phyloP scores from a whole-genome alignment of 345 rosid genomes.

The Durio zibethinus region DNA sequence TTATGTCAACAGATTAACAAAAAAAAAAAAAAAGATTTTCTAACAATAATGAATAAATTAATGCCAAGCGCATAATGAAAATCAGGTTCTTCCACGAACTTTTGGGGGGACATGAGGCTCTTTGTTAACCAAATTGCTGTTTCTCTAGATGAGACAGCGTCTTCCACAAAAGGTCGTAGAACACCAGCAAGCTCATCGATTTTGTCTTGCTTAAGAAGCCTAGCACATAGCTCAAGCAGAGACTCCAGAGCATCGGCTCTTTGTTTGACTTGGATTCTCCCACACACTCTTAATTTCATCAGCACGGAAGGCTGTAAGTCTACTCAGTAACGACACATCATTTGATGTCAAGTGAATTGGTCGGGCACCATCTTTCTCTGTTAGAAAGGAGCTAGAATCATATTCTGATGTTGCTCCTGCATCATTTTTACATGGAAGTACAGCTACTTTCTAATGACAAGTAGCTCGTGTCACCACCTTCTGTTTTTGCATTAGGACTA shows the following conservation, averaged over 20 bases:
- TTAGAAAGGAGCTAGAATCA: conserved; percentile 17
- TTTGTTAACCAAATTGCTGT: conserved; percentile 96
- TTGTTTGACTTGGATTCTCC: conserved; percentile 64
- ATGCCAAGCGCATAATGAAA: conserved; percentile 10
- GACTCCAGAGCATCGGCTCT: conserved; percentile 93
- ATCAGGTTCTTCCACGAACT: conserved; percentile 52
- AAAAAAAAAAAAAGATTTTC: not conserved
- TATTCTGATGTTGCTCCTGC: conserved; percentile 26
- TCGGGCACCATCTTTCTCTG: conserved; percentile 35
- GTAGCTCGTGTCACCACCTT: conserved; percentile 29
- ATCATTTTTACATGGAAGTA: conserved; percentile 22
- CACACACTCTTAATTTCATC: conserved; percentile 43
- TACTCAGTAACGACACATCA: conserved; percentile 54
- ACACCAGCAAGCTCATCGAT: conserved; percentile 80
- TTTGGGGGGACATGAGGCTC: conserved; percentile 81
- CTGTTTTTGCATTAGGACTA: conserved; percentile 28
- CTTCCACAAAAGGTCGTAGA: conserved; percentile 90
- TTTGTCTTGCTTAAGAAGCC: conserved; percentile 84
- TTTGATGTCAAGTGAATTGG: conserved; percentile 33
- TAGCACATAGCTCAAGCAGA: conserved; percentile 83
- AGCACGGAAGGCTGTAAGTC: conserved; percentile 42
- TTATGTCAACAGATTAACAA: too few relatives aligned
- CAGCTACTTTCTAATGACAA: conserved; percentile 31
- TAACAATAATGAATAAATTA: conserved; percentile 30
- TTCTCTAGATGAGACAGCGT: conserved; percentile 86